phyloP scores from a whole-genome alignment of 371 early-diverging fungal species.

The Umbelopsis sp. region DNA sequence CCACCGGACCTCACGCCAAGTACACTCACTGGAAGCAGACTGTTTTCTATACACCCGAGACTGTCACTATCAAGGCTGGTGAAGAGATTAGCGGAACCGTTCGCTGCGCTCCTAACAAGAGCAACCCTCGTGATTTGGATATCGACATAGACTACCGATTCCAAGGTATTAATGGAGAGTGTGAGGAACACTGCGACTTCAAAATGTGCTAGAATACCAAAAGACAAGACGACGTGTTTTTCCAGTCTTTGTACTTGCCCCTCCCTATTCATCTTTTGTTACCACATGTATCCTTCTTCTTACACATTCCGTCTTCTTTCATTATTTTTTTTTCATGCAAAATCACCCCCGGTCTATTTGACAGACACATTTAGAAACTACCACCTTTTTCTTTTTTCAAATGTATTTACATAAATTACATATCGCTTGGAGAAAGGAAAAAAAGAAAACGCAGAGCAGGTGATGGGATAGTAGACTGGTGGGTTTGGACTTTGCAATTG shows the following conservation, averaged over 20 bases:
- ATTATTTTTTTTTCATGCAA: neutral
- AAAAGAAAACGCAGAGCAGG: neutral
- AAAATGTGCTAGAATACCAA: conserved; percentile 70
- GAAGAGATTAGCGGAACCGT: conserved; percentile 85
- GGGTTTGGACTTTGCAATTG: neutral
- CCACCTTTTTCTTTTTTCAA: no score
- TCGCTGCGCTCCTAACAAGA: conserved; percentile 80
- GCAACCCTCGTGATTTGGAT: conserved; percentile 94
- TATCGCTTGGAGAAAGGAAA: no score
- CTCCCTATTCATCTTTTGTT: neutral
- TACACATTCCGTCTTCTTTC: neutral
- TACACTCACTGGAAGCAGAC: conserved; percentile 99
- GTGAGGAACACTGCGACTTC: conserved; percentile 76
- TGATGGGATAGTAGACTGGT: neutral
- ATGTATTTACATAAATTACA: no score
- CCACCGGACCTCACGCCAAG: conserved; percentile 86
- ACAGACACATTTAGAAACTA: no score
- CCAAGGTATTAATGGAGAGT: conserved; percentile 63
- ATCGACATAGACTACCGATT: conserved; percentile 82
- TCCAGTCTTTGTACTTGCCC: no score
- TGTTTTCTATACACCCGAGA: conserved; percentile 83
- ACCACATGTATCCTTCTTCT: neutral
- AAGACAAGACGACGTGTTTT: no score
- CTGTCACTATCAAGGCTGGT: conserved; percentile 73
- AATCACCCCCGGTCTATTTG: neutral